Percentiles rank a stretch among this genome's conserved stretches.
phyloP scores from a whole-genome alignment of 192 early-diverging fungal species.

The Mortierella alpina region DNA sequence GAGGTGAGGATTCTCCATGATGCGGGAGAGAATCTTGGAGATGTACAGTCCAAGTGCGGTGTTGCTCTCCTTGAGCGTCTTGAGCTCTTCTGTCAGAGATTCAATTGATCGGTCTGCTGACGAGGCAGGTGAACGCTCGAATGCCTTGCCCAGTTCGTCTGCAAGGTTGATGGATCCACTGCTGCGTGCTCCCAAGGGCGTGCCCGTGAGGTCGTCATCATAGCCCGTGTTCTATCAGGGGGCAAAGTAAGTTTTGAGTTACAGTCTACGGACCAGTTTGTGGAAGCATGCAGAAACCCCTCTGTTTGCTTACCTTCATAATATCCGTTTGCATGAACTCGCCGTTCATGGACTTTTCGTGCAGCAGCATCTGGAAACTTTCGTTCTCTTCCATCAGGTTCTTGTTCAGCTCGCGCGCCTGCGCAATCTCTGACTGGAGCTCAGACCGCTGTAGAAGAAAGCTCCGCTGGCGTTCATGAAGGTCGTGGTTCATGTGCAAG shows the following conservation, averaged over 20 bases:
- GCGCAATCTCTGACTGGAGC: slow-evolving; percentile 65
- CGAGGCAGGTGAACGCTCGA: slow-evolving; percentile 7
- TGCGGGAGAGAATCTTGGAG: slow-evolving; percentile 81
- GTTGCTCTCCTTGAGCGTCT: slow-evolving; percentile 72
- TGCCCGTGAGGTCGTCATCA: slow-evolving; percentile 26
- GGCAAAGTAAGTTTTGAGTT: neutral
- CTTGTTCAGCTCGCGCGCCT: slow-evolving; percentile 75
- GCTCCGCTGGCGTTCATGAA: slow-evolving; percentile 29
- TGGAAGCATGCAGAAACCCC: neutral
- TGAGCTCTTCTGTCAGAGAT: slow-evolving; percentile 69
- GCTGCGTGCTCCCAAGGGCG: neutral
- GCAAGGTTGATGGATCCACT: slow-evolving; percentile 47
- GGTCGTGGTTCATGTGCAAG: slow-evolving; percentile 48
- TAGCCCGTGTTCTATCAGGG: slow-evolving; percentile 34
- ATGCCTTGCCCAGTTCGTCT: slow-evolving; percentile 36
- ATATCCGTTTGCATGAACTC: slow-evolving; percentile 74
- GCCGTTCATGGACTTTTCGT: slow-evolving; percentile 85
- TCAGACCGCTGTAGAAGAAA: slow-evolving; percentile 15
- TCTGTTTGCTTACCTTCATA: slow-evolving; percentile 60
- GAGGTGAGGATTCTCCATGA: slow-evolving; percentile 69
- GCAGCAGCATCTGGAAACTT: slow-evolving; percentile 80
- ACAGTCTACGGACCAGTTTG: neutral
- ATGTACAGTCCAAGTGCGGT: slow-evolving; percentile 77
- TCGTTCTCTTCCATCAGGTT: slow-evolving; percentile 85
- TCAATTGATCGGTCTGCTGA: slow-evolving; percentile 12